phyloP scores from a whole-genome alignment of 768 basidiomycete species.

The Suillus weaverae region DNA sequence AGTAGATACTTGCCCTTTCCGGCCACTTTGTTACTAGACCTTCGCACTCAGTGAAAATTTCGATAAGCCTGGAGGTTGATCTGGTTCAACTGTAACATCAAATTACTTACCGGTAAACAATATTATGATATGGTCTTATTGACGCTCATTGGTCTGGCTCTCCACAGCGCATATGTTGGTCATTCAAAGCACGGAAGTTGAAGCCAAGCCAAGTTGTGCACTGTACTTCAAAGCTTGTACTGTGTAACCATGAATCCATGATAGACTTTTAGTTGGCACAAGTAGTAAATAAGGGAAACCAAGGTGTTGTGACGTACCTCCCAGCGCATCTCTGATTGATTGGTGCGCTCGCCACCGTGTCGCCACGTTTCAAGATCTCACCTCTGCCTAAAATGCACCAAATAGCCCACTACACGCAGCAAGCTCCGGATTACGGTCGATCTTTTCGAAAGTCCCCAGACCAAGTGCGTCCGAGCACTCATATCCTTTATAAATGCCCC shows the following conservation, averaged over 20 bases:
- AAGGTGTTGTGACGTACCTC: neutral
- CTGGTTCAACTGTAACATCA: neutral
- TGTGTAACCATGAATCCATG: neutral
- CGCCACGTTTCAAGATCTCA: neutral
- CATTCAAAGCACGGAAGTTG: neutral
- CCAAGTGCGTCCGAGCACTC: neutral
- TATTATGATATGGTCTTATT: neutral
- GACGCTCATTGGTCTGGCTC: neutral
- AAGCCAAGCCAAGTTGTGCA: neutral
- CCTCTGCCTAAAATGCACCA: neutral
- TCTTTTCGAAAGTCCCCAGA: neutral
- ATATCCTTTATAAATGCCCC: slow-evolving; percentile 3
- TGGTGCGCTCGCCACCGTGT: neutral
- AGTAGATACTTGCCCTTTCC: too few relatives aligned
- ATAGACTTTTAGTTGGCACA: neutral
- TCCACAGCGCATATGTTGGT: neutral
- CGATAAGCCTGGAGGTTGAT: too few relatives aligned
- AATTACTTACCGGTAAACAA: neutral
- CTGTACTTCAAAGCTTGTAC: neutral
- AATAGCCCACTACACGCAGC: neutral
- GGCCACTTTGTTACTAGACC: too few relatives aligned
- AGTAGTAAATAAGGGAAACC: neutral
- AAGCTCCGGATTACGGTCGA: slow-evolving; percentile 1
- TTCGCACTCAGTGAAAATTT: too few relatives aligned
- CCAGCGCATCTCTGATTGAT: neutral